Evolutionary conservation across 1,139 yeast species (phyloP).

Genomic region (Geotrichum klebahnii): DNA sequence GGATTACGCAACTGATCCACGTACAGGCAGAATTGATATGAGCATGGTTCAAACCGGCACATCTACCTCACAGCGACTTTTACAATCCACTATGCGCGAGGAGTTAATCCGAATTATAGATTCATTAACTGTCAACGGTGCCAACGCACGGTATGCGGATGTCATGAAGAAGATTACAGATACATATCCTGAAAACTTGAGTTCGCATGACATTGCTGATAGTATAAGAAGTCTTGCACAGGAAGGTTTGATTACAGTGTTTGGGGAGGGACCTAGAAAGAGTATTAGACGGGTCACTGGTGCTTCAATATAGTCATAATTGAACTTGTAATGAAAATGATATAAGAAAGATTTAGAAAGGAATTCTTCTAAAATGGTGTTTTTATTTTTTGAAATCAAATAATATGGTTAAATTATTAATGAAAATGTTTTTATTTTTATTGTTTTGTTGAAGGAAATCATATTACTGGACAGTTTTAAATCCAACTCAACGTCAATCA

Average conservation of each 20-base stretch:
- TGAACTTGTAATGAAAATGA: too few species aligned
- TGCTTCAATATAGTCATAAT: too few species aligned
- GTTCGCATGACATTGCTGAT: constrained; percentile 64
- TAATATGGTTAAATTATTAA: too few species aligned
- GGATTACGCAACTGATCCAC: constrained; percentile 96
- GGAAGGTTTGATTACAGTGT: constrained; percentile 67
- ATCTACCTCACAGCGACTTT: constrained; percentile 77
- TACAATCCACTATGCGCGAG: constrained; percentile 63
- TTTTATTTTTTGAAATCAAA: too few species aligned
- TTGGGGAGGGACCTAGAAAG: constrained; percentile 72
- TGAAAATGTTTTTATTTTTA: too few species aligned
- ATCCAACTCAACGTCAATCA: too few species aligned
- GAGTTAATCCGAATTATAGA: constrained; percentile 34
- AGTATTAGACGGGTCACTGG: constrained; percentile 50
- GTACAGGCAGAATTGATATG: constrained; percentile 96
- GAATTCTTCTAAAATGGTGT: too few species aligned
- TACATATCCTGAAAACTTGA: constrained; percentile 62
- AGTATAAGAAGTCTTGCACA: constrained; percentile 65
- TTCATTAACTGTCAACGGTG: constrained; percentile 51
- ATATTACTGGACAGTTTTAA: too few species aligned
- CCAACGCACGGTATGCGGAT: constrained; percentile 55
- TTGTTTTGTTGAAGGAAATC: too few species aligned
- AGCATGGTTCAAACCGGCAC: constrained; percentile 95
- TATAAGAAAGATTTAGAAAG: too few species aligned
- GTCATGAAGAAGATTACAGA: constrained; percentile 64